Percentiles rank a stretch among this genome's conserved stretches.
Evolutionary conservation across 164 flowering plant genomes (phyloP).

Genomic region (Piper betle): DNA sequence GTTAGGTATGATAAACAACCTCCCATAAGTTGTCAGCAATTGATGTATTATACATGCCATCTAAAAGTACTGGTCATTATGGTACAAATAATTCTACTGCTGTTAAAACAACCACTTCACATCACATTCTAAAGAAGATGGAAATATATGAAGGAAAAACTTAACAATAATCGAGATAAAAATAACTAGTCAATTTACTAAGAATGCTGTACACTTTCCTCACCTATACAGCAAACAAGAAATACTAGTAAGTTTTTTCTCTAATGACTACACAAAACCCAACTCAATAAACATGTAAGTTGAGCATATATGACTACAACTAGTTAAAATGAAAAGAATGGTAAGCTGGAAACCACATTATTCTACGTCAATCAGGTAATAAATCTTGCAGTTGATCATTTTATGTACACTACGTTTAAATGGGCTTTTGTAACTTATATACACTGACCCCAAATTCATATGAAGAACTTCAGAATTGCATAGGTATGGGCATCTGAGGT

Average conservation of each 20-base stretch:
- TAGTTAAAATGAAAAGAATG: background rate
- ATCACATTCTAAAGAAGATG: no score
- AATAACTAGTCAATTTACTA: no score
- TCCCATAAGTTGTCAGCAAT: background rate
- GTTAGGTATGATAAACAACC: background rate
- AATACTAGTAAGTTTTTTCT: background rate
- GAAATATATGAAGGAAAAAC: background rate
- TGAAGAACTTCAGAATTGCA: background rate
- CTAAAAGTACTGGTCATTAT: no score
- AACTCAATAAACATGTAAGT: no score
- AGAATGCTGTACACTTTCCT: background rate
- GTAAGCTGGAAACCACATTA: background rate
- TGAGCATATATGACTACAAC: background rate
- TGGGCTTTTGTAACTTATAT: background rate
- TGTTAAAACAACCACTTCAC: background rate
- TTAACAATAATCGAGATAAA: no score
- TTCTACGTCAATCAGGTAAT: background rate
- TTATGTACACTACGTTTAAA: background rate
- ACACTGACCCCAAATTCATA: background rate
- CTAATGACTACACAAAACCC: background rate
- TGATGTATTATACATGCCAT: background rate
- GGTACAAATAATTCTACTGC: background rate
- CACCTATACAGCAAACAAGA: background rate
- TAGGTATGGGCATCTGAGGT: constrained; percentile 11
- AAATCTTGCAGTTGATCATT: background rate